Percentiles rank a stretch among this genome's conserved stretches.
Evolutionary conservation across 306 rosid genomes (phyloP).

Genomic region (Prunus fruticosa): DNA sequence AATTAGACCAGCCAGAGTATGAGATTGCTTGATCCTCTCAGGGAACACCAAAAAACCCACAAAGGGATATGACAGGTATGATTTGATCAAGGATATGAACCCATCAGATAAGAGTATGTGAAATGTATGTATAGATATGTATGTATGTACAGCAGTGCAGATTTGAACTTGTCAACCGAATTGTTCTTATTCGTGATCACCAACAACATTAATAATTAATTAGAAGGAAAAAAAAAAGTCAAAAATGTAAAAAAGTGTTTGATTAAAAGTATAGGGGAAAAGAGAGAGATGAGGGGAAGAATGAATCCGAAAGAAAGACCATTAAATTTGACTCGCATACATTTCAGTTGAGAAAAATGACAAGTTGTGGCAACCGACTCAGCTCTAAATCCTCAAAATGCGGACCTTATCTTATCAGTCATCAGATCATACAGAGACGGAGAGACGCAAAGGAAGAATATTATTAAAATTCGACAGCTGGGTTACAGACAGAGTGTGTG

Average conservation of each 20-base stretch:
- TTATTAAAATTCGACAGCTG: neutral
- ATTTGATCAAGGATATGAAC: neutral
- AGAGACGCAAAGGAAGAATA: neutral
- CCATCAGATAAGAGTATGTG: neutral
- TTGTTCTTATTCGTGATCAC: neutral
- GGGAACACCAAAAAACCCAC: conserved; percentile 15
- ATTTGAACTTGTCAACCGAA: conserved; percentile 22
- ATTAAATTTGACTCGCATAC: neutral
- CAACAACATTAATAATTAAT: neutral
- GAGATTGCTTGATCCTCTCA: conserved; percentile 18
- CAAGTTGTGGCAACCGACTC: conserved; percentile 10
- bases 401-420: conserved; percentile 39
- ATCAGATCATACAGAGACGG: neutral
- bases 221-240: neutral
- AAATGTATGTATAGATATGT: neutral
- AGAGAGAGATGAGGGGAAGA: neutral
- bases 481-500: neutral
- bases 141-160: neutral
- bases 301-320: neutral
- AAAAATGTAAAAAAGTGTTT: neutral
- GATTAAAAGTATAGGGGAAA: neutral
- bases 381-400: conserved; percentile 30
- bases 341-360: conserved; percentile 11
- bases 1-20: conserved; percentile 20
- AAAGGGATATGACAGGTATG: neutral